Evolutionary conservation across 768 basidiomycete species (phyloP).

Genomic region (Termitomyces titanicus): DNA sequence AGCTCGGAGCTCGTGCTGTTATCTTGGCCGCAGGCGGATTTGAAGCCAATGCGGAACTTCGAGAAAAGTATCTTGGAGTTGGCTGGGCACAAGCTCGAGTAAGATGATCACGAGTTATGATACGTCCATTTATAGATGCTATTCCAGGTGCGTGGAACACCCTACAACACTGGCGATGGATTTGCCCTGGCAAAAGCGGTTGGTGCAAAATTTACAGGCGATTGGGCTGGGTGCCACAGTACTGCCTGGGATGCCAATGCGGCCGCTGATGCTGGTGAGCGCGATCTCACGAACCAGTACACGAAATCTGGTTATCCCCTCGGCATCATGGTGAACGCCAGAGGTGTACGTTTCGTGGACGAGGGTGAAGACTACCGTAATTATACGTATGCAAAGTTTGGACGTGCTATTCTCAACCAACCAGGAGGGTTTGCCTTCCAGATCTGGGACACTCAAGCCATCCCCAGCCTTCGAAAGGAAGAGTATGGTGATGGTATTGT

Average conservation of each 20-base stretch:
- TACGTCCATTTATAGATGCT: not conserved
- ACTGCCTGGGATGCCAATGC: conserved; percentile 72
- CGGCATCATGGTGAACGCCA: conserved; percentile 62
- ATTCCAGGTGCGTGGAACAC: conserved; percentile 63
- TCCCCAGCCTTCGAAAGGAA: conserved; percentile 47
- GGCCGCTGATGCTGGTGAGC: conserved; percentile 44
- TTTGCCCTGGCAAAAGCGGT: conserved; percentile 46
- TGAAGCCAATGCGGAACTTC: conserved; percentile 51
- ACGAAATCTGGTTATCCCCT: conserved; percentile 75
- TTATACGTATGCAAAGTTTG: conserved; percentile 71
- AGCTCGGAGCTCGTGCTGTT: conserved; percentile 41
- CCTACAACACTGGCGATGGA: conserved; percentile 68
- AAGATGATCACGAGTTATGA: conserved; percentile 31
- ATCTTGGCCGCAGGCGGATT: conserved; percentile 67
- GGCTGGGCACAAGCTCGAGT: conserved; percentile 49
- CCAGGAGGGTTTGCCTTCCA: conserved; percentile 62
- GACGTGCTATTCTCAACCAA: conserved; percentile 54
- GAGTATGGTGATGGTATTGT: conserved; percentile 64
- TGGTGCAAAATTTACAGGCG: conserved; percentile 57
- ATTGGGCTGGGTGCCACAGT: conserved; percentile 70
- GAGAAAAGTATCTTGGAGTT: conserved; percentile 51
- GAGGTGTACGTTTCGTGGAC: conserved; percentile 62
- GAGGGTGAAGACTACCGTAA: conserved; percentile 73
- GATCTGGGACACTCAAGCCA: conserved; percentile 52
- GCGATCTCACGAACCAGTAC: conserved; percentile 61